phyloP scores from a whole-genome alignment of 1,284 basidiomycete genomes.

The Puccinia hordei region DNA sequence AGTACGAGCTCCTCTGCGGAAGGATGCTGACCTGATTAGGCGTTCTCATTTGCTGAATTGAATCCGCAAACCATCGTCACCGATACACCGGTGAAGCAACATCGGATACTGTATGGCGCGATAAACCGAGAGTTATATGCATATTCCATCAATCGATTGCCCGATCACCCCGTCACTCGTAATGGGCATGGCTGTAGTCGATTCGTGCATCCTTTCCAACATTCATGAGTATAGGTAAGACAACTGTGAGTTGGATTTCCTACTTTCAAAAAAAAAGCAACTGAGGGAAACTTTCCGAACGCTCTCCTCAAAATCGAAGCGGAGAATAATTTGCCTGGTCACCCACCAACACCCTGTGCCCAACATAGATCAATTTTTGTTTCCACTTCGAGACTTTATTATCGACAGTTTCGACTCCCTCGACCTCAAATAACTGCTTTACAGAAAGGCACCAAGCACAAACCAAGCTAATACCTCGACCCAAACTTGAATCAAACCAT shows the following conservation, averaged over 20 bases:
- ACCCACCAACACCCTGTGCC: not conserved
- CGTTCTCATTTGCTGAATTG: too few species aligned
- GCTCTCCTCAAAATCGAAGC: not conserved
- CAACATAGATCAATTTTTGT: not conserved
- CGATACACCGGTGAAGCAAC: not conserved
- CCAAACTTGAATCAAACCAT: not conserved
- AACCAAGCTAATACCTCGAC: not conserved
- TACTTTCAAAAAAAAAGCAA: constrained; percentile 2
- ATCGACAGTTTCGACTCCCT: not conserved
- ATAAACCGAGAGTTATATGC: not conserved
- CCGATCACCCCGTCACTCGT: constrained; percentile 18
- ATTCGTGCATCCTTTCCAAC: constrained; percentile 7
- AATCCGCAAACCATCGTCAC: too few species aligned
- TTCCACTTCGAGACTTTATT: not conserved
- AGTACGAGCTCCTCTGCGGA: too few species aligned
- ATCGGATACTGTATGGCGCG: not conserved
- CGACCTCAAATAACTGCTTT: not conserved
- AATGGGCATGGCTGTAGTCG: not conserved
- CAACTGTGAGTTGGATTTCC: not conserved
- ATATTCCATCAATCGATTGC: constrained; percentile 6
- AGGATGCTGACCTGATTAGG: too few species aligned
- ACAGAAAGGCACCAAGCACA: not conserved
- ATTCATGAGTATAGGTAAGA: not conserved
- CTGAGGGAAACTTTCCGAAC: not conserved
- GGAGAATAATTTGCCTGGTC: not conserved